phyloP scores from a whole-genome alignment of 768 basidiomycete genomes.

The Serendipita sp. region DNA sequence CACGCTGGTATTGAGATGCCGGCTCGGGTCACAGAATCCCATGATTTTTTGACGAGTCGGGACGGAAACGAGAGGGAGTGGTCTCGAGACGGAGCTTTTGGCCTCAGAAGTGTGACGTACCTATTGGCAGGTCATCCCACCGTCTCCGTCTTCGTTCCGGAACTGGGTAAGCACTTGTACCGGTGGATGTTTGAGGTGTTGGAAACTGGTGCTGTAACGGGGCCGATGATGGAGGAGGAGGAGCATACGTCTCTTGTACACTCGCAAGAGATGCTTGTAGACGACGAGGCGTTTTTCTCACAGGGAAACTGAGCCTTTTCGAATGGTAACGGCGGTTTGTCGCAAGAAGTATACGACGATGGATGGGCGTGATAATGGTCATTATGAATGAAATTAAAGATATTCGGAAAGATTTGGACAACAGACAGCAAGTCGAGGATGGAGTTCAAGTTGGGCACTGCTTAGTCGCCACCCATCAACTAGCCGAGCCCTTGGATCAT shows the following conservation, averaged over 20 bases:
- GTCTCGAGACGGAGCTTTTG: too few species aligned
- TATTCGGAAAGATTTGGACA: background rate
- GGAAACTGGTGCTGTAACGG: background rate
- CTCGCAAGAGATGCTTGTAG: background rate
- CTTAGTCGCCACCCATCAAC: background rate
- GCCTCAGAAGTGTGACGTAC: background rate
- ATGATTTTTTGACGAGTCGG: too few species aligned
- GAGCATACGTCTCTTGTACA: background rate
- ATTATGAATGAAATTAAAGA: background rate
- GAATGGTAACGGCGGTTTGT: background rate
- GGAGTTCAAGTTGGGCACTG: background rate
- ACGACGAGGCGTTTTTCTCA: background rate
- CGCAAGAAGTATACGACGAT: slow-evolving; percentile 2
- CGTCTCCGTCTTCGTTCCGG: background rate
- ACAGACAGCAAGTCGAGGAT: background rate
- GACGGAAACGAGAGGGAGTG: too few species aligned
- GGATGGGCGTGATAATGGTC: background rate
- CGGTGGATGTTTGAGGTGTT: background rate
- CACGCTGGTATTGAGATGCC: too few species aligned
- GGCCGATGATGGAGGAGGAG: background rate
- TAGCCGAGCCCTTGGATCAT: background rate
- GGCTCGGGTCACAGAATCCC: too few species aligned
- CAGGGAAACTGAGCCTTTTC: background rate
- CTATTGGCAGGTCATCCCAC: background rate
- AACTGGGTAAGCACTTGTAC: background rate